Percentiles rank a stretch among this genome's conserved stretches.
Conservation (phyloP, 257 asterid genomes). For the Apocynum venetum region DNA sequence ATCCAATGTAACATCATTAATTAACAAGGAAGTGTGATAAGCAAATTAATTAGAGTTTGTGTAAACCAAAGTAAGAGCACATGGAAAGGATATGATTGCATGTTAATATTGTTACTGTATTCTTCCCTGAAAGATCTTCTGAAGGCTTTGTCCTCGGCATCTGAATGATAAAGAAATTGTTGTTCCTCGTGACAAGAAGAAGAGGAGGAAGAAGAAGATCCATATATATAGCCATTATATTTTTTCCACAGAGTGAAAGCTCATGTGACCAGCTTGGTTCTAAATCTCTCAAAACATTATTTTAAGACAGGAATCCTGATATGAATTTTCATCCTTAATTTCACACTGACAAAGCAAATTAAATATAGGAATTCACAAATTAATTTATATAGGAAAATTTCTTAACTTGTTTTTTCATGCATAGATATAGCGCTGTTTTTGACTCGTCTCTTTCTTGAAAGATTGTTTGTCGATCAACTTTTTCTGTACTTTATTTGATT, state of each 20-base stretch:
- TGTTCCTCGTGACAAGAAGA: background rate
- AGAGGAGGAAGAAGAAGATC: background rate
- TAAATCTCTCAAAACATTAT: slow-evolving; percentile 13
- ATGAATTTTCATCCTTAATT: background rate
- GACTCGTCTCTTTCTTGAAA: slow-evolving; percentile 12
- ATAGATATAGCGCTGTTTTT: background rate
- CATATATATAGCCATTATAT: background rate
- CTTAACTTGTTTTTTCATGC: background rate
- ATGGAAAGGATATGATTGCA: slow-evolving; percentile 19
- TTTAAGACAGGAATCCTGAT: slow-evolving; percentile 6
- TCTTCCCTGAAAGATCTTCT: slow-evolving; percentile 20
- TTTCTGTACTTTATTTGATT: slow-evolving; percentile 16
- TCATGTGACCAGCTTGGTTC: slow-evolving; percentile 25
- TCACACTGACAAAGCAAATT: background rate
- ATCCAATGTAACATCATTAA: background rate
- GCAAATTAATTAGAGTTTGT: background rate
- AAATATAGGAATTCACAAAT: background rate
- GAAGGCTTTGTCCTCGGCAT: slow-evolving; percentile 10
- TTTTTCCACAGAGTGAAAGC: background rate
- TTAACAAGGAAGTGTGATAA: background rate
- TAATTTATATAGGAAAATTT: background rate
- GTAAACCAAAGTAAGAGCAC: slow-evolving; percentile 18
- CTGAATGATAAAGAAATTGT: background rate
- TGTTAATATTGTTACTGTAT: slow-evolving; percentile 9
- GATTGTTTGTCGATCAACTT: slow-evolving; percentile 5